A percentile compares a stretch with the other conserved stretches of the same genome.
Evolutionary conservation across 2,329 filamentous ascomycete genomes (phyloP).

Genomic region (Neopestalotiopsis clavispora): DNA sequence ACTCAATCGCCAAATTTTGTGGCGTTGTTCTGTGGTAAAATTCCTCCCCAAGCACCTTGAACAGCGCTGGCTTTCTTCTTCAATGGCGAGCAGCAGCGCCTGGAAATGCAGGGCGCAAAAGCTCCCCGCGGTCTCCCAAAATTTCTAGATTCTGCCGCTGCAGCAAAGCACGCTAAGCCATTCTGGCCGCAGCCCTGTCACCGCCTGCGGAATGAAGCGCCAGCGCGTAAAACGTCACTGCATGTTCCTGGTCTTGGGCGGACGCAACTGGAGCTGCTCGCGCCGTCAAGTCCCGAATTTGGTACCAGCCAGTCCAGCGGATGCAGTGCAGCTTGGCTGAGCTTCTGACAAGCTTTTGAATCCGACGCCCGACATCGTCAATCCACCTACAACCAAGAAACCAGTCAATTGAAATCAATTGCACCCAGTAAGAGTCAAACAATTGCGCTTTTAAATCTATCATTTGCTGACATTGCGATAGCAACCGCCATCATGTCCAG

Average conservation of each 20-base stretch:
- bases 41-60: background rate
- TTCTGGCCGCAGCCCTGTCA: constrained; percentile 13
- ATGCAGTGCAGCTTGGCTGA: background rate
- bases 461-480: constrained; percentile 21
- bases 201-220: constrained; percentile 27
- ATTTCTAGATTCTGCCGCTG: constrained; percentile 27
- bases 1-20: constrained; percentile 22
- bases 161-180: constrained; percentile 23
- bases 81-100: background rate
- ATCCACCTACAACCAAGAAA: background rate
- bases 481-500: constrained; percentile 52
- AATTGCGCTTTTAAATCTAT: constrained; percentile 15
- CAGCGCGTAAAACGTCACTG: constrained; percentile 16
- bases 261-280: background rate
- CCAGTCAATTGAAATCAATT: constrained; percentile 22
- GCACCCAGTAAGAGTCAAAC: background rate
- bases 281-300: constrained; percentile 12
- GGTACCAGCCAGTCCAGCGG: constrained; percentile 1
- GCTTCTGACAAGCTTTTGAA: background rate
- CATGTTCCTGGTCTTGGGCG: background rate
- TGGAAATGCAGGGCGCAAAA: constrained; percentile 9
- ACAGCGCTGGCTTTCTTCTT: background rate
- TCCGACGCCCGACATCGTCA: constrained; percentile 15
- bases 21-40: background rate
- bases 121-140: constrained; percentile 29